These are phyloP conservation scores for Trypanosoma platydactyli DNA, from an alignment of 208 protist species.

Conservation along the genomic window DNA sequence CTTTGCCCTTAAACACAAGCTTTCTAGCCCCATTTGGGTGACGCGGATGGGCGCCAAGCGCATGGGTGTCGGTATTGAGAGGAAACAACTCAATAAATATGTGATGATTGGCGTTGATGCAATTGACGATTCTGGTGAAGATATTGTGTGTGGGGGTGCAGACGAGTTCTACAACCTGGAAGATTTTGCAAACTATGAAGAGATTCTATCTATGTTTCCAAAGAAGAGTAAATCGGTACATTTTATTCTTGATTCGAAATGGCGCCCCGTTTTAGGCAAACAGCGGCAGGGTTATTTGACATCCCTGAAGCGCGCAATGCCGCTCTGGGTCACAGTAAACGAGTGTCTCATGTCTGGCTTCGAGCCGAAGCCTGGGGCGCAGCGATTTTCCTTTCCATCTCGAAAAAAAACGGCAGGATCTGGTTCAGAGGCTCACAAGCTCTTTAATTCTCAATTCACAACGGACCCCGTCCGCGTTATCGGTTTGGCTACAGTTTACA, in stretches of 20 bases:
- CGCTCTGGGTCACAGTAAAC: slow-evolving; percentile 88
- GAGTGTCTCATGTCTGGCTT: slow-evolving; percentile 91
- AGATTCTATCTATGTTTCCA: slow-evolving; percentile 81
- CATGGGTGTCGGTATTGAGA: slow-evolving; percentile 68
- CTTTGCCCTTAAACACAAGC: slow-evolving; percentile 79
- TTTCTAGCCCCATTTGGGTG: slow-evolving; percentile 90
- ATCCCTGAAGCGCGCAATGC: slow-evolving; percentile 50
- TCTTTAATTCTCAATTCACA: slow-evolving; percentile 90
- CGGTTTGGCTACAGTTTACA: slow-evolving; percentile 71
- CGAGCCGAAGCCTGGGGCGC: slow-evolving; percentile 40
- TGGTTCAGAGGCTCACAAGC: slow-evolving; percentile 30
- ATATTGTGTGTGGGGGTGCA: slow-evolving; percentile 6
- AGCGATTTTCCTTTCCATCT: slow-evolving; percentile 38
- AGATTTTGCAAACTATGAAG: slow-evolving; percentile 64
- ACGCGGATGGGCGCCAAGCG: slow-evolving; percentile 47
- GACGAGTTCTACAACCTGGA: slow-evolving; percentile 89
- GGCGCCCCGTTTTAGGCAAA: slow-evolving; percentile 84
- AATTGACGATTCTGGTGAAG: slow-evolving; percentile 45
- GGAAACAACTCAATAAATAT: slow-evolving; percentile 53
- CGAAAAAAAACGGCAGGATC: slow-evolving; percentile 20
- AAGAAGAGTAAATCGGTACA: slow-evolving; percentile 81
- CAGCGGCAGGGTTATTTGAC: slow-evolving; percentile 74
- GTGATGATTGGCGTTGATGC: slow-evolving; percentile 67
- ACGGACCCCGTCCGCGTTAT: slow-evolving; percentile 87
- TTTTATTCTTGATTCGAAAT: slow-evolving; percentile 89